Evolutionary conservation across 768 basidiomycete genomes (phyloP).

Genomic region (Dentipellis sp.): DNA sequence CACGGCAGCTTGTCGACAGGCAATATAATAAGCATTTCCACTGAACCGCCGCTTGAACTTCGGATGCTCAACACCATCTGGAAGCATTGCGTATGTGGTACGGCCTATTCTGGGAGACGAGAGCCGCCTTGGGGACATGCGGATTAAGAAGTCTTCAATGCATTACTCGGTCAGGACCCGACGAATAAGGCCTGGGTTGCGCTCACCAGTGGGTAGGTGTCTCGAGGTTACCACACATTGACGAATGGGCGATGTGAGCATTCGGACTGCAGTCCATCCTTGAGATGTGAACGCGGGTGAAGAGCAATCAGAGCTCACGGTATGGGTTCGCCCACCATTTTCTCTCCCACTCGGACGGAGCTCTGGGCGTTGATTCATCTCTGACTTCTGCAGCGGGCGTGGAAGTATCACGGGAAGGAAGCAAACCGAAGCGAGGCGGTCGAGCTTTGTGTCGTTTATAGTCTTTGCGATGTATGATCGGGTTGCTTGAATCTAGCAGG

Average conservation of each 20-base stretch:
- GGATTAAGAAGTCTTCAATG: conserved; percentile 53
- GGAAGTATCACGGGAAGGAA: conserved; percentile 13
- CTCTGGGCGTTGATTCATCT: conserved; percentile 25
- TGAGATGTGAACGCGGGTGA: background rate
- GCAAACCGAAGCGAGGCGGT: conserved; percentile 37
- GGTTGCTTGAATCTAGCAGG: conserved; percentile 46
- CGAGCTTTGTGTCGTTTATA: conserved; percentile 50
- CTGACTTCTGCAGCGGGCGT: conserved; percentile 9
- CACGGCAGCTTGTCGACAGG: conserved; percentile 50
- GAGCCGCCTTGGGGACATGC: conserved; percentile 41
- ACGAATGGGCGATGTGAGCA: conserved; percentile 59
- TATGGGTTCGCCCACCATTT: conserved; percentile 72
- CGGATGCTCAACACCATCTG: conserved; percentile 61
- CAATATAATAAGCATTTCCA: conserved; percentile 41
- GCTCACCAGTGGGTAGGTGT: conserved; percentile 49
- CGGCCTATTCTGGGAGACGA: conserved; percentile 20
- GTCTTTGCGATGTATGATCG: conserved; percentile 37
- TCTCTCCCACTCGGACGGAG: conserved; percentile 56
- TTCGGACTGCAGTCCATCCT: conserved; percentile 40
- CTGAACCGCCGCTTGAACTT: conserved; percentile 41
- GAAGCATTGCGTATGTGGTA: conserved; percentile 25
- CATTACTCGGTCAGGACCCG: background rate
- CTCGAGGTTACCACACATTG: conserved; percentile 40
- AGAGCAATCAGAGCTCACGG: conserved; percentile 31
- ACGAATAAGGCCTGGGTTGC: background rate